Conservation (phyloP, 352 stramenopile genomes). For the Pythium dissimile region DNA sequence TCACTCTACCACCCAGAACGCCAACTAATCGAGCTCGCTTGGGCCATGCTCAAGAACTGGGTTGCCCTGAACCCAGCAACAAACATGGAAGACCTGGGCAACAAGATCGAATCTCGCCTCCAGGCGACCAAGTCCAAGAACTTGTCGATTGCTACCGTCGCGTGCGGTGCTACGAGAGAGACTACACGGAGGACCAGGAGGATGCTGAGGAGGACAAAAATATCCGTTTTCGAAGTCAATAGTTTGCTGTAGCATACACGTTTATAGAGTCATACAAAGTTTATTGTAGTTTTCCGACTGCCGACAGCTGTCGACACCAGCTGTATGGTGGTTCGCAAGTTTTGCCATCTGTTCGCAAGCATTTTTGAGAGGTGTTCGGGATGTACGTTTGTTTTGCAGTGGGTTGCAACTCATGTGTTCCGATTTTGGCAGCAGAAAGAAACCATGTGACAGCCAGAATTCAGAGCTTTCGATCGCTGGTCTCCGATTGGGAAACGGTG, state of each 20-base stretch:
- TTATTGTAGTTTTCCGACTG: not conserved
- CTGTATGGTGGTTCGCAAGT: not conserved
- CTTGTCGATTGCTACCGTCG: not conserved
- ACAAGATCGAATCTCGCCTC: not conserved
- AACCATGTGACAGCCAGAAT: not conserved
- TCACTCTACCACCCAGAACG: conserved; percentile 10
- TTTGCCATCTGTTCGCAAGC: not conserved
- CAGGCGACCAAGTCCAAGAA: not conserved
- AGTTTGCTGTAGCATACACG: not conserved
- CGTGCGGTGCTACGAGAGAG: not conserved
- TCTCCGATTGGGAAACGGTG: not conserved
- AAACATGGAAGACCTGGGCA: conserved; percentile 4
- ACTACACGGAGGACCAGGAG: not conserved
- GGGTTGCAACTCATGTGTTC: not conserved
- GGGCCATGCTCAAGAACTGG: conserved; percentile 11
- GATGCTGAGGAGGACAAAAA: not conserved
- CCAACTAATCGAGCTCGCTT: conserved; percentile 11
- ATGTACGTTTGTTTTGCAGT: not conserved
- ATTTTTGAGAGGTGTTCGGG: not conserved
- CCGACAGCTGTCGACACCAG: not conserved
- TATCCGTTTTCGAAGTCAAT: not conserved
- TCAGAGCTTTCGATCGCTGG: not conserved
- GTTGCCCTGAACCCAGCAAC: conserved; percentile 4
- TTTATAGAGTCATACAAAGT: not conserved
- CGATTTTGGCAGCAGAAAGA: not conserved